phyloP scores from a whole-genome alignment of 768 basidiomycete genomes.

The Lactifluus volemus region DNA sequence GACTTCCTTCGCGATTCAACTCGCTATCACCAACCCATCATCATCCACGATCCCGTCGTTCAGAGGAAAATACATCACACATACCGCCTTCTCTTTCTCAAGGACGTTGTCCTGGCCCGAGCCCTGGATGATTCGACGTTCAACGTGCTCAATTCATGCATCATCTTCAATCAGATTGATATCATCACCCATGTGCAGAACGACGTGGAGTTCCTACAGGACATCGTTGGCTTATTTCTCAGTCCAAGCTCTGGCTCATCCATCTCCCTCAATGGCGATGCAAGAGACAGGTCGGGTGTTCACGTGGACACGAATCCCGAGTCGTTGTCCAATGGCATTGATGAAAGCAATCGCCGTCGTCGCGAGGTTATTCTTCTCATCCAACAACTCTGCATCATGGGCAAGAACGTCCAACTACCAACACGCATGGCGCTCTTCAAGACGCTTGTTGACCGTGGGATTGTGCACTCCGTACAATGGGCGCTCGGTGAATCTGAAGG shows the following conservation, averaged over 20 bases:
- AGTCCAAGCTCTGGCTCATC: conserved; percentile 22
- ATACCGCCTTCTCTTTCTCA: conserved; percentile 93
- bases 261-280: conserved; percentile 21
- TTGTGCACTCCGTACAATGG: conserved; percentile 90
- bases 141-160: conserved; percentile 92
- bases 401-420: conserved; percentile 90
- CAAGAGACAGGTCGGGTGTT: conserved; percentile 20
- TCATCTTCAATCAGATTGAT: conserved; percentile 99
- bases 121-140: conserved; percentile 94
- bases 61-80: conserved; percentile 93
- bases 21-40: conserved; percentile 85
- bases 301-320: conserved; percentile 22
- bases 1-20: conserved; percentile 79
- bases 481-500: conserved; percentile 65
- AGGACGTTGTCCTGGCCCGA: conserved; percentile 95
- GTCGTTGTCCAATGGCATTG: conserved; percentile 13
- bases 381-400: conserved; percentile 90
- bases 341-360: conserved; percentile 36
- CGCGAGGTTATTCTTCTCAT: conserved; percentile 80
- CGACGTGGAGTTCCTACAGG: conserved; percentile 64
- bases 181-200: conserved; percentile 86
- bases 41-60: conserved; percentile 64
- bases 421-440: conserved; percentile 82
- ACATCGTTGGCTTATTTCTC: conserved; percentile 70
- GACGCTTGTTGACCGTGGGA: conserved; percentile 76